Base-by-base conservation (phyloP, 306 rosid species). In the Gynostemma pentaphyllum region DNA sequence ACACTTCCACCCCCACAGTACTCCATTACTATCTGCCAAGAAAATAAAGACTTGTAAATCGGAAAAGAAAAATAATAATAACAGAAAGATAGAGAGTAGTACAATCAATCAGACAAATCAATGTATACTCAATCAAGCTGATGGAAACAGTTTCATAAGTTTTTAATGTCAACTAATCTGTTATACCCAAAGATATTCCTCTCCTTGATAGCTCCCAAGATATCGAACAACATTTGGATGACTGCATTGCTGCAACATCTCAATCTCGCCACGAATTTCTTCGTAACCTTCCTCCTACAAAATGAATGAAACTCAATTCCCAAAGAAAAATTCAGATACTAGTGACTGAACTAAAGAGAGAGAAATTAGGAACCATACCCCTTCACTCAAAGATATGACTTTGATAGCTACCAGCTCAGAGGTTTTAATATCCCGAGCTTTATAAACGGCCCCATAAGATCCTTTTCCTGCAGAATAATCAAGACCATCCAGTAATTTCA, bases 1-100 rank as follows among this genome's bases (percentile, higher is more conserved):
- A 88, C 87, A 79, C 99, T 92, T 70, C 99, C 99, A 79, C 99
- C 99, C 13, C 99, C 99, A 79, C 99, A 92, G 73, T 88, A 88
- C 76, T 92, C 99, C 99, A 92, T 92, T 74, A 92, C 99, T 79
- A 92, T 92, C 99, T 92, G 96, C 83, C 83, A 73, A 67, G 48
- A 81, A n/a, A 57, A 67, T 51, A 50, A 76, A 75, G n/a, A 62
- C 68, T 69, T 76, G 70, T 73, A 74, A 73, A 47, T 72, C 63
- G 50, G 45, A 57, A 44, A 36, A 66, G 55, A 76, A n/a, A n/a
- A n/a, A n/a, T n/a, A n/a, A n/a, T n/a, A n/a, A n/a, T 72, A 26
- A 24, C 44, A 61, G 63, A 49, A 14, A 69, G 13, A 50, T 45
- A 64, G 46, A 49, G 30, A 42, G 41, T 44, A 70, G 18, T 21